Percentiles rank a stretch among this genome's conserved stretches.
These are phyloP conservation scores for Schizophyllum amplum DNA, from an alignment of 1,284 basidiomycete genomes.

Conservation along the genomic window DNA sequence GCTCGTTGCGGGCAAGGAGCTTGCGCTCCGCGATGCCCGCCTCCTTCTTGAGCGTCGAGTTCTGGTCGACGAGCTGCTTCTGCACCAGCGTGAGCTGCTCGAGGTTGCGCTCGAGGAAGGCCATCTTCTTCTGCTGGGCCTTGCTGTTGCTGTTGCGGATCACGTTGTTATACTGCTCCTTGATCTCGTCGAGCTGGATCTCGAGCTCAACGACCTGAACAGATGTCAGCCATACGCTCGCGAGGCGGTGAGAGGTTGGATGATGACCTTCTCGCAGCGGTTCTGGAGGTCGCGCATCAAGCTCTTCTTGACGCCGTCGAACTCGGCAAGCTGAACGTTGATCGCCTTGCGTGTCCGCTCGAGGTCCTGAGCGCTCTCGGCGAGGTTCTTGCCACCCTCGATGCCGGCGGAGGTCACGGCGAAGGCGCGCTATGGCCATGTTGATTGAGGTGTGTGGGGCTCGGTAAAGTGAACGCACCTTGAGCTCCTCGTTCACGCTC, in stretches of 20 bases:
- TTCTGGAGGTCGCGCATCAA: conserved; percentile 99
- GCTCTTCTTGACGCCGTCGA: conserved; percentile 98
- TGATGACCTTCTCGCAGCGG: conserved; percentile 92
- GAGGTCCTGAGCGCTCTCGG: conserved; percentile 94
- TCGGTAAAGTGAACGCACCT: conserved; percentile 44
- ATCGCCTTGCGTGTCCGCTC: conserved; percentile 96
- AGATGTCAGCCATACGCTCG: conserved; percentile 9
- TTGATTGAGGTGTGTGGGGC: conserved; percentile 6
- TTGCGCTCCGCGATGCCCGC: conserved; percentile 96
- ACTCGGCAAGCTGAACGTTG: conserved; percentile 95
- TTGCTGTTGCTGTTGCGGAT: conserved; percentile 97
- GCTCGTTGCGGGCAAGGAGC: conserved; percentile 91
- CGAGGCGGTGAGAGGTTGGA: background rate
- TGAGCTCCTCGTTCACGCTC: conserved; percentile 96
- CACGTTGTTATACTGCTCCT: conserved; percentile 98
- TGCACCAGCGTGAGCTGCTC: conserved; percentile 95
- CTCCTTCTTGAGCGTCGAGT: conserved; percentile 96
- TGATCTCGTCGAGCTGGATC: conserved; percentile 97
- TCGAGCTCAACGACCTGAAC: conserved; percentile 94
- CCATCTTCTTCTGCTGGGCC: conserved; percentile 99
- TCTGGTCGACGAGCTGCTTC: conserved; percentile 99
- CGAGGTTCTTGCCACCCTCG: conserved; percentile 93
- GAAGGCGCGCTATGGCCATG: conserved; percentile 75
- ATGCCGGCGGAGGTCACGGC: conserved; percentile 94
- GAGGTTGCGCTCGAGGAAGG: conserved; percentile 94